Base-by-base conservation (phyloP, 169 alveolate species). In the Plasmodium cynomolgi region DNA sequence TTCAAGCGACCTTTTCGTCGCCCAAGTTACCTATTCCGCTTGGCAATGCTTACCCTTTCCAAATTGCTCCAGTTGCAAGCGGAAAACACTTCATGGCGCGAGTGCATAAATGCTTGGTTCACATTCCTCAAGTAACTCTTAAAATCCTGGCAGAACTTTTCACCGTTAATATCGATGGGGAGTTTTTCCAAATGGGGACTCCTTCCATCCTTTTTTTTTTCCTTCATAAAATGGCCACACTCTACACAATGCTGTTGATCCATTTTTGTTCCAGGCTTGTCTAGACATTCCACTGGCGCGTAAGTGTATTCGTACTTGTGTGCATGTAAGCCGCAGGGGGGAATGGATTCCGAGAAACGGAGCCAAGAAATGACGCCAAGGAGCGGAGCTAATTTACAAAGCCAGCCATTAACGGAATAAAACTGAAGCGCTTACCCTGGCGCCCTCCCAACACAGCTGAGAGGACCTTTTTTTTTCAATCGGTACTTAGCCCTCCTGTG, bases 101-200 rank as follows among this genome's bases (percentile, higher is more conserved):
- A 50, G 41, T 75, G n/a, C 62, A 86, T 79, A 31, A 86, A 86
- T 1, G n/a, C n/a, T 17, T 75, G 79, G 44, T 86, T 86, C 56
- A 29, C 34, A 71, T 54, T 86, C 72, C 44, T 86, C 41, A 86
- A 54, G 54, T 75, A 86, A 34, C 44, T 56, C 20, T 75, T 37
- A 71, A 77, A 86, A 31, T 79, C 29, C 20, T 86, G 29, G 17
- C 13, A 33, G 62, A 74, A 86, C 41, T 71, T 77, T 62, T 86
- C 93, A 54, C 68, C 39, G 68, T 86, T 86, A 86, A 31, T 20
- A 86, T 54, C 81, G 37, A 75, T 79, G 29, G 74, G 31, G 73
- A 44, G 54, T 29, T 86, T 77, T 33, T 75, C 84, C 34, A 56
- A 50, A 79, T 56, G 72, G 41, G 39, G 29, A 77, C 39, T 37